phyloP scores from a whole-genome alignment of 2,329 filamentous ascomycete genomes.

The Decorospora gaudefroyi region DNA sequence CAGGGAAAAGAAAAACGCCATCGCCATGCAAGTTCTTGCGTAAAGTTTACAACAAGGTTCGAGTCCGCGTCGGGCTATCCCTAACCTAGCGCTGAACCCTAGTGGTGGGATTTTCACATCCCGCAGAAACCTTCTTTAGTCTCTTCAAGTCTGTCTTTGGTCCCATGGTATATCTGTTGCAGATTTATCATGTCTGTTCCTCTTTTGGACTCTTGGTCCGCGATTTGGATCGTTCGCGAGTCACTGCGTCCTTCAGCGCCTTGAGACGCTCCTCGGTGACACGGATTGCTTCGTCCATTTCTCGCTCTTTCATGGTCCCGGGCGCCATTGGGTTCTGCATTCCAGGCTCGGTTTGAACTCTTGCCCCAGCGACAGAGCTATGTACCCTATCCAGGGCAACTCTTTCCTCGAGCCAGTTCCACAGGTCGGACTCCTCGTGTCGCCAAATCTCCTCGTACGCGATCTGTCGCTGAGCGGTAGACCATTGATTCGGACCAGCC shows the following conservation, averaged over 20 bases:
- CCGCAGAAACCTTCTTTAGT: not conserved
- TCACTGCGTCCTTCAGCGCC: conserved; percentile 73
- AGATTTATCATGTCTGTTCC: conserved; percentile 15
- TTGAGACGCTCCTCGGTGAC: conserved; percentile 85
- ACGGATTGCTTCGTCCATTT: conserved; percentile 78
- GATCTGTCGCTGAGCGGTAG: conserved; percentile 68
- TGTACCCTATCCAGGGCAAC: conserved; percentile 68
- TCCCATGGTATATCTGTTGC: too few relatives aligned
- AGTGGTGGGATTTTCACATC: not conserved
- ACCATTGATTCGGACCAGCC: conserved; percentile 39
- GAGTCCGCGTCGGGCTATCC: not conserved
- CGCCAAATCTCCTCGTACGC: conserved; percentile 95
- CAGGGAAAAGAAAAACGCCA: conserved; percentile 7
- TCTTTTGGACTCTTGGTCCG: conserved; percentile 30
- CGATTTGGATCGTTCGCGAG: conserved; percentile 28
- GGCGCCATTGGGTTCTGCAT: conserved; percentile 57
- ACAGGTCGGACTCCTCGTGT: conserved; percentile 82
- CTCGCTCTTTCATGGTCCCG: conserved; percentile 67
- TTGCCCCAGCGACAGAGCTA: conserved; percentile 27
- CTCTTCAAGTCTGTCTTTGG: not conserved
- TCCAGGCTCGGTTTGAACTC: conserved; percentile 42
- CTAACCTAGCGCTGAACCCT: not conserved
- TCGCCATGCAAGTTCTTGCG: conserved; percentile 14
- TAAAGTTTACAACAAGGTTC: conserved; percentile 13
- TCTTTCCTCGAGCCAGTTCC: conserved; percentile 91